Conservation (phyloP, 257 asterid species). For the Nicotiana otophora region DNA sequence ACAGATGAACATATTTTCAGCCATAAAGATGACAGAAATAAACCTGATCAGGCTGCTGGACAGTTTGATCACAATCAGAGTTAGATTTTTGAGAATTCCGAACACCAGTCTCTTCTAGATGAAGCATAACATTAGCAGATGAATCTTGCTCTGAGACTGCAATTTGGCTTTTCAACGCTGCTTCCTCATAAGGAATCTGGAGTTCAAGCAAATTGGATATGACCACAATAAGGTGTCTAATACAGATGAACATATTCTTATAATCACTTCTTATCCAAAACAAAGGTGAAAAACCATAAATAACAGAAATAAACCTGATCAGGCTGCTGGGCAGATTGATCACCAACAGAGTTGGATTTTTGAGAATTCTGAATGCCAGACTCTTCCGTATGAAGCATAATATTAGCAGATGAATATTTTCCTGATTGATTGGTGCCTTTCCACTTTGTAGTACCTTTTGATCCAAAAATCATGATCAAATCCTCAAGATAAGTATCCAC, state of each 20-base stretch:
- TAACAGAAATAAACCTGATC: slow-evolving; percentile 39
- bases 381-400: slow-evolving; percentile 30
- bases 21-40: neutral
- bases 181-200: slow-evolving; percentile 37
- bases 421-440: slow-evolving; percentile 16
- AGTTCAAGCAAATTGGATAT: slow-evolving; percentile 1
- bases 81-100: slow-evolving; percentile 40
- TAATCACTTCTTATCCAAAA: too few relatives aligned
- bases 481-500: slow-evolving; percentile 19
- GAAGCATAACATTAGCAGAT: slow-evolving; percentile 23
- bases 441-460: slow-evolving; percentile 5
- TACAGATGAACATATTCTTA: neutral
- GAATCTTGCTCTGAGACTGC: slow-evolving; percentile 26
- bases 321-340: slow-evolving; percentile 13
- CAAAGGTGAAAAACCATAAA: neutral
- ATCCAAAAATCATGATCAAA: slow-evolving; percentile 16
- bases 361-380: slow-evolving; percentile 36
- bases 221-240: neutral
- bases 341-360: slow-evolving; percentile 28
- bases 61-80: slow-evolving; percentile 12
- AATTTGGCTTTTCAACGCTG: slow-evolving; percentile 17
- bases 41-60: slow-evolving; percentile 42
- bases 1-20: neutral
- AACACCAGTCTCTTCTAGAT: slow-evolving; percentile 33
- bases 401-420: slow-evolving; percentile 21